Conservation (phyloP, 495 filamentous ascomycete species). For the Annulohypoxylon stygium region DNA sequence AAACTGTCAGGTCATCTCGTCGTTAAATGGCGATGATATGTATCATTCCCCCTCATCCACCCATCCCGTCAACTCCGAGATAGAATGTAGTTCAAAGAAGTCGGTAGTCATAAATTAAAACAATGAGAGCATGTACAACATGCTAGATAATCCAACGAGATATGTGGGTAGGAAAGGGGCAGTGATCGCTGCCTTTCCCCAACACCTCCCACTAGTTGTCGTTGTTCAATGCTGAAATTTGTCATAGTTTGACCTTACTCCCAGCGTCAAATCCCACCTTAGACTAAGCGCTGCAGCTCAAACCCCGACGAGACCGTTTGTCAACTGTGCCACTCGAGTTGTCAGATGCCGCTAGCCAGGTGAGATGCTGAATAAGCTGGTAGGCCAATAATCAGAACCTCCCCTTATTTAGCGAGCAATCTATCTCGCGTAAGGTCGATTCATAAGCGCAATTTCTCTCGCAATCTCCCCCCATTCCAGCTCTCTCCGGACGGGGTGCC, state of each 20-base stretch:
- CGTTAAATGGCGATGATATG: slow-evolving; percentile 36
- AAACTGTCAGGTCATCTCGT: slow-evolving; percentile 37
- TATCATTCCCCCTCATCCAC: slow-evolving; percentile 1
- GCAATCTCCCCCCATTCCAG: slow-evolving; percentile 92
- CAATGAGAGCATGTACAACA: slow-evolving; percentile 18
- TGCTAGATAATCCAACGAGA: neutral
- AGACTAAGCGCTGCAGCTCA: slow-evolving; percentile 12
- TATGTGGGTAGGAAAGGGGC: neutral
- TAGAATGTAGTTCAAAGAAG: slow-evolving; percentile 5
- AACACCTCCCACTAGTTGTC: neutral
- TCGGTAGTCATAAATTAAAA: slow-evolving; percentile 8
- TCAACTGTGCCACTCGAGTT: neutral
- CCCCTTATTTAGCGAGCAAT: neutral
- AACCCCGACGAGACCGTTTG: slow-evolving; percentile 2
- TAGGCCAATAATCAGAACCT: neutral
- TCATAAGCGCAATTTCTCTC: slow-evolving; percentile 93
- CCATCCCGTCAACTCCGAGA: slow-evolving; percentile 17
- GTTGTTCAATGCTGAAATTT: neutral
- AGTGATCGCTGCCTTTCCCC: neutral
- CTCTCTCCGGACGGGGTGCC: slow-evolving; percentile 69
- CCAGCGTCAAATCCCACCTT: neutral
- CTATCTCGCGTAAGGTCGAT: slow-evolving; percentile 83
- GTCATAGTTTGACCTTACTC: neutral
- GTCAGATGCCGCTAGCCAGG: neutral
- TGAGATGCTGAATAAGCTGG: slow-evolving; percentile 4